Evolutionary conservation across 371 early-diverging fungal species (phyloP), one percentile per base, ranked within the genome.

Genomic region (Lichtheimia ornata): DNA sequence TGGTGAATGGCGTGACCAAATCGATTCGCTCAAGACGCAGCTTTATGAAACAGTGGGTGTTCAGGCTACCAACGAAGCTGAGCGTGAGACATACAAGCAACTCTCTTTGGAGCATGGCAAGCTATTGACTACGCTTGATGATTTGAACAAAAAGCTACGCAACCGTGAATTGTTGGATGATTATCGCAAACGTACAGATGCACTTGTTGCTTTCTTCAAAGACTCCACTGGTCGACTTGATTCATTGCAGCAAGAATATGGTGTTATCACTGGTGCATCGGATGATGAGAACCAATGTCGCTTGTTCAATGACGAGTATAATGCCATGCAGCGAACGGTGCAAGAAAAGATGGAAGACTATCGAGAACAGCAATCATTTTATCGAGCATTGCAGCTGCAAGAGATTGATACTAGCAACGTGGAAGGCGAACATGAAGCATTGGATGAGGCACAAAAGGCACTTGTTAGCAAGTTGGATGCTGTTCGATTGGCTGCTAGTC

Each of bases 1-100:
- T 2, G 60, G 53, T 4, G 55, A 59, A 13, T 74, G 75, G 75
- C 72, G 72, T 40, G 51, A 66, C 13, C 44, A 63, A 1, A 30
- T 63, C 6, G 51, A 66, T 9, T 3, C 15, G 41, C 24, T 74
- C 5, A 63, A 68, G 22, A 18, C 22, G 6, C 50, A 53, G 12
- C 51, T 18, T 22, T 40, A 65, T 9, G 63, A 69, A 20, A 42
- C 47, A 12, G 4, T 59, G 50, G 24, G 53, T 28, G 28, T 50
- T 57, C 13, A 17, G 12, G 13, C 41, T 20, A 28, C 44, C 18
- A 12, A 43, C 0, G 54, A 27, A 11, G 49, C 30, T 20, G 61
- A 63, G 25, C 14, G 45, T 12, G 22, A 47, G 22, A 30, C 45
- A 17, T 59, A 58, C 11, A 27, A n/a, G 14, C 20, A 47, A 13